Conservation (phyloP, 2,329 filamentous ascomycete species). For the Aotearoamyces nothofagi region DNA sequence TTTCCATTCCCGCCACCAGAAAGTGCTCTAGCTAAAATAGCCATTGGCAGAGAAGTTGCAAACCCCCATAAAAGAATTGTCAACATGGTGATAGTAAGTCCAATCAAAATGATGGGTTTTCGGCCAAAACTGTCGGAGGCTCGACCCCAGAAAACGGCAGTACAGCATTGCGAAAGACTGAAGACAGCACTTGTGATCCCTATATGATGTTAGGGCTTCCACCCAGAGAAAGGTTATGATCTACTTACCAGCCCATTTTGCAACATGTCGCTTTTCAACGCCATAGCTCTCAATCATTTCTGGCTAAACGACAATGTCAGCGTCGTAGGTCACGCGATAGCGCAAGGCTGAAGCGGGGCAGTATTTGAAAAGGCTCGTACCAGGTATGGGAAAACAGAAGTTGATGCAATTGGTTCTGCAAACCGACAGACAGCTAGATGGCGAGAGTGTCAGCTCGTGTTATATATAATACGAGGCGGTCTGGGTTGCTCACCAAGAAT, state of each 20-base stretch:
- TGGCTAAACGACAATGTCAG: slow-evolving; percentile 30
- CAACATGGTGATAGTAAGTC: slow-evolving; percentile 64
- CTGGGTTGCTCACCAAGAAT: slow-evolving; percentile 49
- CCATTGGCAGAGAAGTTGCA: slow-evolving; percentile 64
- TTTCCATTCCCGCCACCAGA: slow-evolving; percentile 81
- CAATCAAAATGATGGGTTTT: slow-evolving; percentile 65
- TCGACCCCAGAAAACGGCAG: slow-evolving; percentile 61
- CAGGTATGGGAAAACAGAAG: slow-evolving; percentile 28
- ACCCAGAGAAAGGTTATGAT: too few species aligned
- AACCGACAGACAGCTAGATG: slow-evolving; percentile 58
- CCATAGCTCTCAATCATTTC: slow-evolving; percentile 77
- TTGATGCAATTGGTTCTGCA: slow-evolving; percentile 59
- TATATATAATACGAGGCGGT: not conserved
- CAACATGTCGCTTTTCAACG: slow-evolving; percentile 54
- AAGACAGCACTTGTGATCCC: slow-evolving; percentile 58
- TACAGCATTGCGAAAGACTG: slow-evolving; percentile 55
- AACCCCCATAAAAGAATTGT: slow-evolving; percentile 75
- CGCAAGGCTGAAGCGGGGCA: too few species aligned
- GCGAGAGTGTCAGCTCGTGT: too few species aligned
- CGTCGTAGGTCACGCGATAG: too few species aligned
- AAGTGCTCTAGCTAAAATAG: slow-evolving; percentile 62
- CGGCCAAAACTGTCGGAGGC: slow-evolving; percentile 67
- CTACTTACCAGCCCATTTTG: slow-evolving; percentile 77
- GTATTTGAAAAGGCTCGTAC: slow-evolving; percentile 18
- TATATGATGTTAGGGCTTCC: too few species aligned